These are phyloP conservation scores for Phytophthora podocarpi DNA, from an alignment of 352 stramenopile genomes.

Conservation along the genomic window DNA sequence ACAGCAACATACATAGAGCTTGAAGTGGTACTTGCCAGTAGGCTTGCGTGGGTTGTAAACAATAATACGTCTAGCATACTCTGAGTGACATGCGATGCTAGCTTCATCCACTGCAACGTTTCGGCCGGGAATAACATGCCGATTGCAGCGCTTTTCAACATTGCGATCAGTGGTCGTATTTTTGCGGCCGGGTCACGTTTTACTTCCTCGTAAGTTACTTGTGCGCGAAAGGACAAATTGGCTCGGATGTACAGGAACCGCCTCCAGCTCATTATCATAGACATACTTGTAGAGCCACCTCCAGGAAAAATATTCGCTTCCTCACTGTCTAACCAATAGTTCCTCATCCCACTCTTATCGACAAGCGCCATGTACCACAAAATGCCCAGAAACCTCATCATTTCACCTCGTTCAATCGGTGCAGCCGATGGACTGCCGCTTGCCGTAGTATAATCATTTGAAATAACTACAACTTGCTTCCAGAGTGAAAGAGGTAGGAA, in stretches of 20 bases:
- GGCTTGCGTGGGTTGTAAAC: slow-evolving; percentile 27
- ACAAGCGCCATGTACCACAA: slow-evolving; percentile 7
- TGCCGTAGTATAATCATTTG: neutral
- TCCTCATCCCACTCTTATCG: slow-evolving; percentile 11
- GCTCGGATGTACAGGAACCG: slow-evolving; percentile 2
- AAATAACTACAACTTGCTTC: slow-evolving; percentile 5
- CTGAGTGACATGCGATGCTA: neutral
- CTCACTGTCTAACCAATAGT: slow-evolving; percentile 12
- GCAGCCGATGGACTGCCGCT: neutral
- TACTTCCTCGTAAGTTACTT: too few species aligned
- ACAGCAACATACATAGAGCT: slow-evolving; percentile 8
- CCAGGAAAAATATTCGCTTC: slow-evolving; percentile 2
- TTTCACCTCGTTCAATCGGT: neutral
- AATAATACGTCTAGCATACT: slow-evolving; percentile 35
- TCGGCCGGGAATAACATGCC: slow-evolving; percentile 1
- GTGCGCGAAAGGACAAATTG: neutral
- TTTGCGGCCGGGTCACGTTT: too few species aligned
- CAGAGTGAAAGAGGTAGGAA: too few species aligned
- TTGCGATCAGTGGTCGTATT: too few species aligned
- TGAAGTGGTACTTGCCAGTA: slow-evolving; percentile 20
- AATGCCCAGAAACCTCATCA: slow-evolving; percentile 1
- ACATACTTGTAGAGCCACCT: neutral
- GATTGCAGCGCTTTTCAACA: slow-evolving; percentile 7
- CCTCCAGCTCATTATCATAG: neutral
- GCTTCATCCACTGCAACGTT: slow-evolving; percentile 4